A percentile compares a stretch with the other conserved stretches of the same genome.
phyloP scores from a whole-genome alignment of 305 asterid genomes.

The Fraxinus floribunda region DNA sequence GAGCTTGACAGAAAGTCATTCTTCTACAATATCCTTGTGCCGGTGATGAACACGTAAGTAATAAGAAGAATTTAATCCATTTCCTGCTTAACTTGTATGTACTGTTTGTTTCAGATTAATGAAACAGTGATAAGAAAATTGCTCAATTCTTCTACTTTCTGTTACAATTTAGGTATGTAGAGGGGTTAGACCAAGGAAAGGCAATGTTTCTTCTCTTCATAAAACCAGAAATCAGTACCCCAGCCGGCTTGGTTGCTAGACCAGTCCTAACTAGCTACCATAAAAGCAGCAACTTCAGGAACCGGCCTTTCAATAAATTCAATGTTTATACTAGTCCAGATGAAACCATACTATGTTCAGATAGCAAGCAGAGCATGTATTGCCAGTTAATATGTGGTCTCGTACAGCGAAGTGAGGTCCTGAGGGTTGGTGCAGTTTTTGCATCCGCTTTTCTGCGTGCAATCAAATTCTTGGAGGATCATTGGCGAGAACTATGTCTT shows the following conservation, averaged over 20 bases:
- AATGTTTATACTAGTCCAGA: conserved; percentile 46
- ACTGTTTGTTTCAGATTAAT: conserved; percentile 36
- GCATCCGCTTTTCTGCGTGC: conserved; percentile 48
- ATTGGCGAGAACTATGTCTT: conserved; percentile 38
- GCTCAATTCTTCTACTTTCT: not conserved
- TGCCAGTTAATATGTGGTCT: conserved; percentile 53
- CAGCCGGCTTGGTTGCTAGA: conserved; percentile 32
- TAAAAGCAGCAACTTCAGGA: conserved; percentile 29
- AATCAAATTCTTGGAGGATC: conserved; percentile 41
- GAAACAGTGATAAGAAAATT: not conserved
- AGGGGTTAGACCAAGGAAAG: conserved; percentile 28
- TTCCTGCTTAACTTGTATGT: not conserved
- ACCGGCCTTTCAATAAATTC: conserved; percentile 31
- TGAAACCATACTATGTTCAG: conserved; percentile 46
- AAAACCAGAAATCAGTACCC: conserved; percentile 32
- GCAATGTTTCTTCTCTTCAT: conserved; percentile 36
- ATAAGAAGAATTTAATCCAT: not conserved
- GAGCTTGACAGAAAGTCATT: conserved; percentile 60
- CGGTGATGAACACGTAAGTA: conserved; percentile 51
- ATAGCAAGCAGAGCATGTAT: conserved; percentile 50
- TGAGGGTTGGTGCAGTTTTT: conserved; percentile 45
- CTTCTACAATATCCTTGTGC: conserved; percentile 76
- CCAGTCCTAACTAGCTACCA: conserved; percentile 32
- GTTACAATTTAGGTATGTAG: not conserved
- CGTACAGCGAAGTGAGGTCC: conserved; percentile 31